Conservation (phyloP, 2,329 filamentous ascomycete genomes). For the Ceratocystis diversiconidia region DNA sequence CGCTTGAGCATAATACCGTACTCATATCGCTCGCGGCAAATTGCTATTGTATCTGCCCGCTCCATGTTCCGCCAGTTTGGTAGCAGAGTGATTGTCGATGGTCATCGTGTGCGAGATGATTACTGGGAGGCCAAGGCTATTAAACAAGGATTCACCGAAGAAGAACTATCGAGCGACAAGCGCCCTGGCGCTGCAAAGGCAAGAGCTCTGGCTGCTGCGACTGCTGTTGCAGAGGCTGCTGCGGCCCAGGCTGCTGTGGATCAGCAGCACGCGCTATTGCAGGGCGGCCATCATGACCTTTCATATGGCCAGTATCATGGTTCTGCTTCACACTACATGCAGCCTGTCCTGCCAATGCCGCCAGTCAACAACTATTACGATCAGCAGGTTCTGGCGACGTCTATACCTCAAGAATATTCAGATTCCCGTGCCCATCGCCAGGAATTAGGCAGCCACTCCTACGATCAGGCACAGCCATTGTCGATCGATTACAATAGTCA, state of each 20-base stretch:
- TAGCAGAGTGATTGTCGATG: constrained; percentile 80
- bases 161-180: constrained; percentile 91
- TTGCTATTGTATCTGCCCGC: constrained; percentile 90
- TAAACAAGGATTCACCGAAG: constrained; percentile 96
- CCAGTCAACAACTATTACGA: constrained; percentile 32
- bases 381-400: constrained; percentile 38
- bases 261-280: constrained; percentile 39
- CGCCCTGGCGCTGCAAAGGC: constrained; percentile 82
- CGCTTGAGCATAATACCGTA: constrained; percentile 91
- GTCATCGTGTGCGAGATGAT: constrained; percentile 83
- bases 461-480: constrained; percentile 70
- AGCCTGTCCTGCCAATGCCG: constrained; percentile 56
- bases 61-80: constrained; percentile 99
- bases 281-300: constrained; percentile 66
- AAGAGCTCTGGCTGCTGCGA: constrained; percentile 52
- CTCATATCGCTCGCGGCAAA: constrained; percentile 94
- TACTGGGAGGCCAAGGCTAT: constrained; percentile 97
- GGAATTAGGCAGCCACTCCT: constrained; percentile 74
- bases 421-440: constrained; percentile 39
- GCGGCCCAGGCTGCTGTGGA: constrained; percentile 10
- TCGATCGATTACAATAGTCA: constrained; percentile 73
- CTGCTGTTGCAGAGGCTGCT: constrained; percentile 42
- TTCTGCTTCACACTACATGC: constrained; percentile 54
- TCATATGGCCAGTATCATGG: constrained; percentile 69
- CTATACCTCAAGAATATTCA: constrained; percentile 64